A percentile compares a stretch with the other conserved stretches of the same genome.
Conservation (phyloP, 192 early-diverging fungal species). For the Backusella sp. region DNA sequence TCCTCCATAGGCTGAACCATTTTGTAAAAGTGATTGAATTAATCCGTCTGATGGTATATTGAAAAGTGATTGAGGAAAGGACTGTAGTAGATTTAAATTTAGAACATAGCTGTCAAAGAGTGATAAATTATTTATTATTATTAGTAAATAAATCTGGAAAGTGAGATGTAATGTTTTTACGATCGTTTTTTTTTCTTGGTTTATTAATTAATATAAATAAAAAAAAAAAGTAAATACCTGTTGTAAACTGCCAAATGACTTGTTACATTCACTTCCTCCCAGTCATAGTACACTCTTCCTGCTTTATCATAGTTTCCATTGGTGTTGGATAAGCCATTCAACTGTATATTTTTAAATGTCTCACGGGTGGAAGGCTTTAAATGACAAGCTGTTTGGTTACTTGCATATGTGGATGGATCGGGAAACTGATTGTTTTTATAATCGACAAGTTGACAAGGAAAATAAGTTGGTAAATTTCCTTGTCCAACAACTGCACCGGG, state of each 20-base stretch:
- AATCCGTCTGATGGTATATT: conserved; percentile 27
- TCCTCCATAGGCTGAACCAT: conserved; percentile 32
- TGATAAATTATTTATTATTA: conserved; percentile 8
- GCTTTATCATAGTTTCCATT: conserved; percentile 29
- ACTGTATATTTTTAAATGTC: conserved; percentile 7
- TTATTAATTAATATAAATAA: neutral
- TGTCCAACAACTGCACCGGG: conserved; percentile 12
- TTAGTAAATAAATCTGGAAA: neutral
- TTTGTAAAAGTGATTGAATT: conserved; percentile 19
- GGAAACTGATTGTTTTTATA: conserved; percentile 15
- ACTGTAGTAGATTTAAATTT: conserved; percentile 32
- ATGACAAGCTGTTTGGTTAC: conserved; percentile 35
- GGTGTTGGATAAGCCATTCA: conserved; percentile 17
- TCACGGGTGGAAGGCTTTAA: conserved; percentile 16
- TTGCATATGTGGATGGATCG: conserved; percentile 13
- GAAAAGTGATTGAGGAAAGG: conserved; percentile 28
- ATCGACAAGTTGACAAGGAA: conserved; percentile 34
- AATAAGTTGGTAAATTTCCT: conserved; percentile 26
- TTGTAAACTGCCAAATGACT: conserved; percentile 35
- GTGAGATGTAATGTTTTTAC: neutral
- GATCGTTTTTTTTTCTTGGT: neutral
- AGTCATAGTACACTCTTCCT: conserved; percentile 36
- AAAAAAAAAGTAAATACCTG: conserved; percentile 26
- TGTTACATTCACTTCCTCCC: conserved; percentile 28
- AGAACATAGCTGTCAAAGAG: conserved; percentile 33